phyloP scores from a whole-genome alignment of 2,329 filamentous ascomycete species.

The Rutstroemia sp. region DNA sequence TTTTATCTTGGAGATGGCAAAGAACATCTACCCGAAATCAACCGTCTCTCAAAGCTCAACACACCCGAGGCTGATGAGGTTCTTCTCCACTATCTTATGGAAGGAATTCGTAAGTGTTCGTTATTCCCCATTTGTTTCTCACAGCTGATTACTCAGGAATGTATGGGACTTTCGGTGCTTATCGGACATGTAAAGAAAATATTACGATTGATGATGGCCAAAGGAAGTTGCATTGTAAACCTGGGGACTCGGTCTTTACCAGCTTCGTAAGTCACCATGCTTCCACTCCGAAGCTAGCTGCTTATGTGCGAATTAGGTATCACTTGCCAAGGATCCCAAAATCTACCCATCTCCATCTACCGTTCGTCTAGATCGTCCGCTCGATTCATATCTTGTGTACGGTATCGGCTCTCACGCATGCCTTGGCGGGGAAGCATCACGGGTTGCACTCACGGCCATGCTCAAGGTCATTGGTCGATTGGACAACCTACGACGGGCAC shows the following conservation, averaged over 20 bases:
- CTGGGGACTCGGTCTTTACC: constrained; percentile 5
- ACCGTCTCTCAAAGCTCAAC: constrained; percentile 47
- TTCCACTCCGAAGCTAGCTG: background rate
- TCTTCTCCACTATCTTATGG: constrained; percentile 61
- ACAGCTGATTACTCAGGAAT: constrained; percentile 31
- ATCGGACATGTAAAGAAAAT: constrained; percentile 34
- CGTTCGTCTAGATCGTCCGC: constrained; percentile 55
- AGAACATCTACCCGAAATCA: constrained; percentile 51
- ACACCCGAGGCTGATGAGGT: constrained; percentile 49
- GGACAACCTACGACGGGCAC: constrained; percentile 10
- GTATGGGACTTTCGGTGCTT: constrained; percentile 54
- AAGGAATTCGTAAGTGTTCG: constrained; percentile 34
- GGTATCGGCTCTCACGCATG: constrained; percentile 54
- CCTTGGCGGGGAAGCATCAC: constrained; percentile 45
- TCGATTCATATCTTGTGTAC: constrained; percentile 58
- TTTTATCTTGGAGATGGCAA: constrained; percentile 56
- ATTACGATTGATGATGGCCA: constrained; percentile 6
- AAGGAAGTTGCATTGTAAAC: constrained; percentile 1
- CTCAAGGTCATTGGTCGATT: constrained; percentile 9
- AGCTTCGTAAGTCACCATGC: constrained; percentile 1
- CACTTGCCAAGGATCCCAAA: constrained; percentile 35
- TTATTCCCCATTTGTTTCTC: background rate
- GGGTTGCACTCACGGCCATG: constrained; percentile 49
- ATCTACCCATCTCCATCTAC: constrained; percentile 54
- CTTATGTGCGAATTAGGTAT: background rate